Base-by-base conservation (phyloP, 768 basidiomycete species). In the Leccinum uliginosum region DNA sequence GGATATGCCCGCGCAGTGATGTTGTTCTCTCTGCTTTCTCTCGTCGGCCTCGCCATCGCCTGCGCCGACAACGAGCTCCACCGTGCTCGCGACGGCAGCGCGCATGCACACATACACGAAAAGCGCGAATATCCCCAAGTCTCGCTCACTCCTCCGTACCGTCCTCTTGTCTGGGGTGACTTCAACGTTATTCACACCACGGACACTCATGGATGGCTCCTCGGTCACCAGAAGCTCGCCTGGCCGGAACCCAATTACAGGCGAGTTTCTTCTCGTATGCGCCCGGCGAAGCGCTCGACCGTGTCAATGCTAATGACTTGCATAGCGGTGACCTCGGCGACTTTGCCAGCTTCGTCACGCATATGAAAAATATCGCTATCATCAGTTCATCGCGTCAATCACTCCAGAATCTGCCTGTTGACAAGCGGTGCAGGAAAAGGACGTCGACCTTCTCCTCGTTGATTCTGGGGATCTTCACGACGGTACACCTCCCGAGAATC, bases 131-230 rank as follows among this genome's bases (percentile, higher is more conserved):
- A 72, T 51, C 77, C 80, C 0, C 70, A 76, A 44, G 59, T 72
- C 15, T 73, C 73, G 12, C 70, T 85, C 35, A 74, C 82, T 1
- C 77, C 77, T 17, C 92, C 92, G 6, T 79, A 80, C 55, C 76
- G 85, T 21, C 80, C 83, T 24, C 78, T 96, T 12, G 82, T 83
- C 51, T 94, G 93, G 93, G 83, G 87, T 19, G 91, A 94, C 64
- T 78, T 95, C 67, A 95, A 95, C 67, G 81, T 94, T 64, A 78
- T 94, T 47, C 84, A 87, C 65, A 94, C 91, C 2, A 94, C 93
- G 0, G 92, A 94, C 70, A 89, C 82, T 35, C 86, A 89, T 73
- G 83, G 87, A 26, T 87, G 87, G 87, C 75, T 95, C 3, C 77
- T 93, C 35, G 93, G 93, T 1, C 93, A 96, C 73, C 89, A 91